Percentiles rank a stretch among this genome's conserved stretches.
Evolutionary conservation across 2,329 filamentous ascomycete species (phyloP).

Genomic region (Pseudocercospora crystallina): DNA sequence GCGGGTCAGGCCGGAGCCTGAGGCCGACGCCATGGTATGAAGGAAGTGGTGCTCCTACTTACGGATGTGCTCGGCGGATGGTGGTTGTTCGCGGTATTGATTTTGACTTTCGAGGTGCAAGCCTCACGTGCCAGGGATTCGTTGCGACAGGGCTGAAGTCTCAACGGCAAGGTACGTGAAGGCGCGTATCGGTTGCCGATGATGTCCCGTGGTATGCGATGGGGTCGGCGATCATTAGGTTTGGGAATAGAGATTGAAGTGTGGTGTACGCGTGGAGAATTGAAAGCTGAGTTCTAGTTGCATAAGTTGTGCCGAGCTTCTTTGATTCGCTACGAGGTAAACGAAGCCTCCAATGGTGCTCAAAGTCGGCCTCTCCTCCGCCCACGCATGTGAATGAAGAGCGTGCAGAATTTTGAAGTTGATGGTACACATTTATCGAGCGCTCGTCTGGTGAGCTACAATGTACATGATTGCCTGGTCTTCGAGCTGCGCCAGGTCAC

Average conservation of each 20-base stretch:
- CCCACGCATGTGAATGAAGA: neutral
- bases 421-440: slow-evolving; percentile 34
- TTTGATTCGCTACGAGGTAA: too few species aligned
- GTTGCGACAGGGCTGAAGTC: neutral
- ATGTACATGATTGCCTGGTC: slow-evolving; percentile 31
- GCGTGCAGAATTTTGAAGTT: slow-evolving; percentile 9
- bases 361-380: too few species aligned
- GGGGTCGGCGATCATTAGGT: too few species aligned
- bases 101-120: slow-evolving; percentile 3
- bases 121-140: slow-evolving; percentile 6
- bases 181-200: slow-evolving; percentile 2
- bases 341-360: too few species aligned
- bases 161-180: neutral
- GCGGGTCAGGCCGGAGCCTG: slow-evolving; percentile 72
- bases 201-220: neutral
- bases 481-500: slow-evolving; percentile 14
- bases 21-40: slow-evolving; percentile 61
- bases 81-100: too few species aligned
- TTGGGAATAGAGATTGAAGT: too few species aligned
- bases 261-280: too few species aligned
- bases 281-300: too few species aligned
- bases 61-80: too few species aligned
- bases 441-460: slow-evolving; percentile 25
- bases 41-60: too few species aligned
- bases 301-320: too few species aligned